Evolutionary conservation across 805 yeast genomes (phyloP).

Genomic region (Wickerhamiella bombiphila): DNA sequence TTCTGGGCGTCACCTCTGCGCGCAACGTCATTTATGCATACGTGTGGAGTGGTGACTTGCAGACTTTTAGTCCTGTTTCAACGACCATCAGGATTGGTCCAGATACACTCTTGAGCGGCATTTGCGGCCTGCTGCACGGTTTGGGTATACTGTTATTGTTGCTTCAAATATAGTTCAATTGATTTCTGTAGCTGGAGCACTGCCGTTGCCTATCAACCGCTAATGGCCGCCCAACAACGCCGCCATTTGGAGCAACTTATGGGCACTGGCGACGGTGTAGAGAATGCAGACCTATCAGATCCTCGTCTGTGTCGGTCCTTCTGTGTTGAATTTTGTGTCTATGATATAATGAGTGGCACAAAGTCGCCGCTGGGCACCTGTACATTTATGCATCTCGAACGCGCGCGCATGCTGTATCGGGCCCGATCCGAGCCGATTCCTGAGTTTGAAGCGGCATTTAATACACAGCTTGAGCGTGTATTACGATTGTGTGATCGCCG

Average conservation of each 20-base stretch:
- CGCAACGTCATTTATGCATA: no score
- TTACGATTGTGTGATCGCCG: constrained; percentile 53
- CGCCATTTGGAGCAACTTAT: constrained; percentile 63
- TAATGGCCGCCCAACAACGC: constrained; percentile 65
- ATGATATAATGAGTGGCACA: constrained; percentile 68
- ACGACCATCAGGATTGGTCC: no score
- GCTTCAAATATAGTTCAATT: neutral
- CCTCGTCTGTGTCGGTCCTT: constrained; percentile 63
- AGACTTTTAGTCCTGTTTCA: no score
- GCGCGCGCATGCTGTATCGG: constrained; percentile 51
- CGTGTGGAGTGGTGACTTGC: no score
- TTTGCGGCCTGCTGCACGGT: no score
- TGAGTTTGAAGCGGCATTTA: constrained; percentile 34
- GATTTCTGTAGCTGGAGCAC: no score
- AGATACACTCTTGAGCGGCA: no score
- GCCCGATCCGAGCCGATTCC: constrained; percentile 26
- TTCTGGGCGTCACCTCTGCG: neutral
- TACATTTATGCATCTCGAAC: constrained; percentile 58
- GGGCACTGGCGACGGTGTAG: constrained; percentile 21
- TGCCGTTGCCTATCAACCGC: no score
- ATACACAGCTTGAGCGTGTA: constrained; percentile 36
- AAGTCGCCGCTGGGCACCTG: constrained; percentile 75
- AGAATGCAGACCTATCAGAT: constrained; percentile 32
- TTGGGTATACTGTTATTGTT: neutral
- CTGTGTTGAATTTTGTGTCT: constrained; percentile 75